Evolutionary conservation across 352 stramenopile genomes (phyloP), one percentile per base, ranked within the genome.

Genomic region (Pythium pectinolyticum): DNA sequence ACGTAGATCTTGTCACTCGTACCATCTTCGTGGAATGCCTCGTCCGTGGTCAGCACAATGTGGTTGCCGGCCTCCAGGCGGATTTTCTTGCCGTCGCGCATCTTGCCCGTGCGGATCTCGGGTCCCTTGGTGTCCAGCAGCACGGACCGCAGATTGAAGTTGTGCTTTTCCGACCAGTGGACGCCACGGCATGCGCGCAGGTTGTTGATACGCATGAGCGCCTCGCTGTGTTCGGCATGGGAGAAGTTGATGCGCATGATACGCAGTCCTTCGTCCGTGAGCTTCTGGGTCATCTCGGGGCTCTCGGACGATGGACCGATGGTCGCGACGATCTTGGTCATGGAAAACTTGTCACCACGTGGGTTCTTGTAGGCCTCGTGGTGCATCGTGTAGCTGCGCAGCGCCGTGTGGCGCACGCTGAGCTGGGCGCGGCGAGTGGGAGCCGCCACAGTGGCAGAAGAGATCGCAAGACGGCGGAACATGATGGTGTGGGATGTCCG

Each of bases 201-300:
- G 69, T 91, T 95, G 59, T 72, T 77, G 73, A 94, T 88, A 45
- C 86, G 86, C 63, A 81, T 65, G 39, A 85, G 65, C 39, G 86
- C 84, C 64, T 94, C 87, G 70, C 95, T 84, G 59, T 90, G 85
- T 63, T 95, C 91, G 43, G 90, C 91, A 69, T 98, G 95, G n/a
- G 89, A 97, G 64, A 98, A 98, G 82, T 98, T 98, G 55, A 98
- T 89, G 67, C 95, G 85, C 71, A 96, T 95, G 60, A 98, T 94
- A 66, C 90, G 83, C 70, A 98, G 78, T 0, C 94, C 94, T 51
- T 96, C 85, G 59, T 87, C 60, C 63, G 93, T 82, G 31, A 98
- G 75, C 49, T 84, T 76, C 67, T 97, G 85, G 50, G 81, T 76
- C 75, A 90, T 94, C 45, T 88, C 77, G 1, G 77, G 52, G 47